These are phyloP conservation scores for Mycena alexandri DNA, from an alignment of 768 basidiomycete genomes.

Conservation along the genomic window DNA sequence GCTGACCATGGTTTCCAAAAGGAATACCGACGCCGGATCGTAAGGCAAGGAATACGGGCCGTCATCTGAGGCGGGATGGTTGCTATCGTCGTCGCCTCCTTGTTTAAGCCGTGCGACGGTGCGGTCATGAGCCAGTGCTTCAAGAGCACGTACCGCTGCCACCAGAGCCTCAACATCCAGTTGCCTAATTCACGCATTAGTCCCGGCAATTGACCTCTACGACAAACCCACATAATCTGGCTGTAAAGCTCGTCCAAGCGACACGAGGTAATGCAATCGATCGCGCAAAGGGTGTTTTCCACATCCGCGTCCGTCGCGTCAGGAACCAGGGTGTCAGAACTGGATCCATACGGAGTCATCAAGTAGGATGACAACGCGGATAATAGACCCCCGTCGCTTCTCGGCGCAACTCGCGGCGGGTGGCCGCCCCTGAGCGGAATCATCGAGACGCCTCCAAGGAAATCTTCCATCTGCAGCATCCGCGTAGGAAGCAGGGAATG, in stretches of 20 bases:
- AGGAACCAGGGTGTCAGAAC: constrained; percentile 80
- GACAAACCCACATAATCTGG: constrained; percentile 83
- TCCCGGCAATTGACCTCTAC: not conserved
- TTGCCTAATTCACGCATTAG: constrained; percentile 60
- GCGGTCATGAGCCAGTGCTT: constrained; percentile 90
- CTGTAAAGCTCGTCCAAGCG: constrained; percentile 94
- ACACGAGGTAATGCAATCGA: constrained; percentile 96
- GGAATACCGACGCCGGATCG: constrained; percentile 95
- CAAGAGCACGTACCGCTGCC: constrained; percentile 87
- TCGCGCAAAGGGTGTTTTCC: constrained; percentile 93
- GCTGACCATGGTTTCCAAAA: constrained; percentile 95
- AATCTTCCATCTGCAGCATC: constrained; percentile 98
- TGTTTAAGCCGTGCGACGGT: constrained; percentile 84
- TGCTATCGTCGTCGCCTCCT: constrained; percentile 69
- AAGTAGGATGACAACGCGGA: constrained; percentile 96
- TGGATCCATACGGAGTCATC: constrained; percentile 90
- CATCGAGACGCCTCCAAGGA: constrained; percentile 92
- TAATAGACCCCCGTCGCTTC: constrained; percentile 90
- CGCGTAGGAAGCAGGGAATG: constrained; percentile 91
- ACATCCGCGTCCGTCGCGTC: constrained; percentile 93
- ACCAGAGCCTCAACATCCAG: constrained; percentile 84
- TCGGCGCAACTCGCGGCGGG: constrained; percentile 69
- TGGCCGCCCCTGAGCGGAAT: constrained; percentile 89
- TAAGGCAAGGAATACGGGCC: constrained; percentile 78
- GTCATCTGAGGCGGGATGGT: constrained; percentile 54